Conservation (phyloP, 2,329 filamentous ascomycete genomes). For the Apiospora marii region DNA sequence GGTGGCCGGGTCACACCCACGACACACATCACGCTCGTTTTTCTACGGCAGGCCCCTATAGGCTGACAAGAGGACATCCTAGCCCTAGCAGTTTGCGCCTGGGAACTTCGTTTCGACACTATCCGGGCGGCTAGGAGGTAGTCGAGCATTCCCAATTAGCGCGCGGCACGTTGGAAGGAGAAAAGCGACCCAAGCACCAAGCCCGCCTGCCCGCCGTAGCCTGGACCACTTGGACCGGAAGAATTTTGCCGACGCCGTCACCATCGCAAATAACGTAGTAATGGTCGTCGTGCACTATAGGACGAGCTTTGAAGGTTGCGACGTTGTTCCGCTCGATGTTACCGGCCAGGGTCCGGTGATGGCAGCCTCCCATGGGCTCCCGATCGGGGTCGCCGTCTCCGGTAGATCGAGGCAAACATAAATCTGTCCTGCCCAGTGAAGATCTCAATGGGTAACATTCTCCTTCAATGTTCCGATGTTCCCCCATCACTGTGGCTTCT, state of each 20-base stretch:
- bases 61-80: neutral
- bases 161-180: neutral
- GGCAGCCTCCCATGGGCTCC: no score
- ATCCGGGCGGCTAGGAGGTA: neutral
- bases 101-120: neutral
- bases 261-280: neutral
- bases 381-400: neutral
- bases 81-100: neutral
- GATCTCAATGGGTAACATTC: neutral
- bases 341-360: neutral
- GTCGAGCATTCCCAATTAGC: neutral
- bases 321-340: neutral
- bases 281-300: neutral
- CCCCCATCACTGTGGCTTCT: neutral
- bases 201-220: neutral
- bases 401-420: neutral
- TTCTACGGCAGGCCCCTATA: neutral
- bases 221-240: neutral
- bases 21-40: no score
- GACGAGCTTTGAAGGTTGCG: neutral
- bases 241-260: neutral
- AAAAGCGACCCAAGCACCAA: no score
- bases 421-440: neutral
- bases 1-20: no score
- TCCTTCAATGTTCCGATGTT: neutral